Conservation (phyloP, 371 early-diverging fungal species). For the Caulochytrium protostelioides region DNA sequence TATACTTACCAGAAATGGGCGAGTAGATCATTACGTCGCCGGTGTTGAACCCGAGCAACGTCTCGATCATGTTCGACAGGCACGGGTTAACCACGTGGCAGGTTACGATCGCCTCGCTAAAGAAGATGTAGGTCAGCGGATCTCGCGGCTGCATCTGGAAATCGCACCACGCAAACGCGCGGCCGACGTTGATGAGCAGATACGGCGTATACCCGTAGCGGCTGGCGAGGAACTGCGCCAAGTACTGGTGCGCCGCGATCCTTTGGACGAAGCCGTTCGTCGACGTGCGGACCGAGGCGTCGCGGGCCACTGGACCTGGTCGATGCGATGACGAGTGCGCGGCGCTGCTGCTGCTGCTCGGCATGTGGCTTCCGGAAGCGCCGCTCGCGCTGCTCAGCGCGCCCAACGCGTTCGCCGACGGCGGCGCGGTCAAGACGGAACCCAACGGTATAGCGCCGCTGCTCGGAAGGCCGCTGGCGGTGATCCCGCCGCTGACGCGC, state of each 20-base stretch:
- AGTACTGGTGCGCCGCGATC: conserved; percentile 51
- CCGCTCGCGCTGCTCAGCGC: too few relatives aligned
- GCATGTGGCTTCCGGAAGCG: too few relatives aligned
- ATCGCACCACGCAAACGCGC: not conserved
- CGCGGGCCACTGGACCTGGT: too few relatives aligned
- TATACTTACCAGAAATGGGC: conserved; percentile 39
- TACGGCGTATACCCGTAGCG: conserved; percentile 47
- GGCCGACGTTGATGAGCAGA: conserved; percentile 42
- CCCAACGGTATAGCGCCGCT: too few relatives aligned
- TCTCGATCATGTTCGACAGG: conserved; percentile 64
- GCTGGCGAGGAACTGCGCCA: conserved; percentile 50
- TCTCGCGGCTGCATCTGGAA: conserved; percentile 25
- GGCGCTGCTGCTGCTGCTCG: too few relatives aligned
- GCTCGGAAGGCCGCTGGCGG: too few relatives aligned
- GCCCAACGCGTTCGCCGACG: too few relatives aligned
- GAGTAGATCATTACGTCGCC: conserved; percentile 21
- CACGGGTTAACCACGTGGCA: conserved; percentile 68
- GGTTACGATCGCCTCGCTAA: conserved; percentile 54
- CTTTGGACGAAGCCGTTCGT: conserved; percentile 73
- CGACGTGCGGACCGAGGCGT: too few relatives aligned
- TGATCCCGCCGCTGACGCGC: too few relatives aligned
- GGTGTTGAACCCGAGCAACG: conserved; percentile 43
- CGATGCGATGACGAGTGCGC: too few relatives aligned
- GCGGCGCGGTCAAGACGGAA: too few relatives aligned
- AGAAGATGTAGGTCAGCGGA: conserved; percentile 48